phyloP scores from a whole-genome alignment of 257 asterid species.

The Cynanchum wilfordii region DNA sequence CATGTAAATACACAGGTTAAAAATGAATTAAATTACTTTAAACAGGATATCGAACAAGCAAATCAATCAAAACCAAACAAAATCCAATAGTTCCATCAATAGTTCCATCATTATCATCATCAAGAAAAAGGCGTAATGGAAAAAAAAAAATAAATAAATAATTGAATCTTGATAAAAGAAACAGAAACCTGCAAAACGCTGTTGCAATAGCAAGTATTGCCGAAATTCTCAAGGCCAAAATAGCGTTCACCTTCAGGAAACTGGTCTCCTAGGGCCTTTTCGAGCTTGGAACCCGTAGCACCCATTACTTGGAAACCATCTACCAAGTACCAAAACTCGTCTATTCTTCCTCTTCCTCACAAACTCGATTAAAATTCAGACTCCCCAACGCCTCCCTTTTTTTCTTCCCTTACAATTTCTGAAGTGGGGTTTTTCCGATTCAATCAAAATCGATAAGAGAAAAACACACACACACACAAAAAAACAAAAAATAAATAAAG shows the following conservation, averaged over 20 bases:
- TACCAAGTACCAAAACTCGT: constrained; percentile 55
- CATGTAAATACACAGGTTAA: not conserved
- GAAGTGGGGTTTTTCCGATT: constrained; percentile 5
- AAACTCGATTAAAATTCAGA: not conserved
- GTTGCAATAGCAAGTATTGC: constrained; percentile 42
- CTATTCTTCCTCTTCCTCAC: constrained; percentile 33
- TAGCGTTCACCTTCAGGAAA: constrained; percentile 43
- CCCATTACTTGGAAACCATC: constrained; percentile 51
- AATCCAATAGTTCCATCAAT: constrained; percentile 6
- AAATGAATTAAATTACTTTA: not conserved
- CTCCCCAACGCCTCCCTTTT: not conserved
- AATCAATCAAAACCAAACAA: constrained; percentile 6
- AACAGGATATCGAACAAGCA: not conserved
- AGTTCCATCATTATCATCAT: not conserved
- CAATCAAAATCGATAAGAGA: not conserved
- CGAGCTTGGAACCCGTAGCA: constrained; percentile 39
- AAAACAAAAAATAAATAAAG: not conserved
- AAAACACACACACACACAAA: no score
- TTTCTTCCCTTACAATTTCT: not conserved
- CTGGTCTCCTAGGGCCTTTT: constrained; percentile 39
- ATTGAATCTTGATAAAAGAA: not conserved
- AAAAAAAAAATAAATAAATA: not conserved
- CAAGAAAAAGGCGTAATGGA: not conserved
- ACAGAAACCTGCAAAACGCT: constrained; percentile 32
- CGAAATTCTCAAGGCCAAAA: constrained; percentile 40